Evolutionary conservation across 2,329 filamentous ascomycete species (phyloP).

Genomic region (Microdochium nivale): DNA sequence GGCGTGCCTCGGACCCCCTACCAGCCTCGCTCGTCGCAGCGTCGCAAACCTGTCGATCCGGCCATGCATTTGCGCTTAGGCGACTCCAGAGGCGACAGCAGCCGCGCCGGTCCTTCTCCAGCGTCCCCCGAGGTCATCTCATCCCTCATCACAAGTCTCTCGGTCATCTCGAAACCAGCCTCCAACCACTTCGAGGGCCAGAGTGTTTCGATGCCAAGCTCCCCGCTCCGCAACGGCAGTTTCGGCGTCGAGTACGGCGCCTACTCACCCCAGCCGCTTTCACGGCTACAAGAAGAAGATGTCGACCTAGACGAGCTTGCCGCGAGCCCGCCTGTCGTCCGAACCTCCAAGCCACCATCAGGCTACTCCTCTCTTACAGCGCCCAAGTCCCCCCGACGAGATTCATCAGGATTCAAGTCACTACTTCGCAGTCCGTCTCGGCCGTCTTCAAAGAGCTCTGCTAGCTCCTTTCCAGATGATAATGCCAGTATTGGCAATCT

Average conservation of each 20-base stretch:
- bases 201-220: constrained; percentile 27
- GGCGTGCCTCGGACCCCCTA: constrained; percentile 18
- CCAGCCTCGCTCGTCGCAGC: constrained; percentile 19
- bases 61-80: constrained; percentile 18
- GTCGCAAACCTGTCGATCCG: constrained; percentile 20
- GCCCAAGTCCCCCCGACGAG: constrained; percentile 41
- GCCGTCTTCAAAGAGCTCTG: constrained; percentile 51
- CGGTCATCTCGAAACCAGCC: constrained; percentile 59
- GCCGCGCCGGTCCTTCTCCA: constrained; percentile 24
- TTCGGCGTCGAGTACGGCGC: constrained; percentile 70
- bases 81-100: constrained; percentile 11
- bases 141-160: constrained; percentile 60
- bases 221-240: constrained; percentile 33
- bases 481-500: constrained; percentile 55
- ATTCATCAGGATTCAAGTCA: constrained; percentile 43
- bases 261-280: constrained; percentile 43
- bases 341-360: constrained; percentile 73
- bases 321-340: constrained; percentile 62
- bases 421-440: constrained; percentile 50
- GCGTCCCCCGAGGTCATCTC: constrained; percentile 64
- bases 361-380: constrained; percentile 66
- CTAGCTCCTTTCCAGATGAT: constrained; percentile 47
- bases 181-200: constrained; percentile 60
- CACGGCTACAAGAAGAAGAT: constrained; percentile 37
- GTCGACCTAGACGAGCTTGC: constrained; percentile 50